Evolutionary conservation across 1,284 basidiomycete species (phyloP), one percentile per base, ranked within the genome.

Genomic region (Thecaphora thlaspeos): DNA sequence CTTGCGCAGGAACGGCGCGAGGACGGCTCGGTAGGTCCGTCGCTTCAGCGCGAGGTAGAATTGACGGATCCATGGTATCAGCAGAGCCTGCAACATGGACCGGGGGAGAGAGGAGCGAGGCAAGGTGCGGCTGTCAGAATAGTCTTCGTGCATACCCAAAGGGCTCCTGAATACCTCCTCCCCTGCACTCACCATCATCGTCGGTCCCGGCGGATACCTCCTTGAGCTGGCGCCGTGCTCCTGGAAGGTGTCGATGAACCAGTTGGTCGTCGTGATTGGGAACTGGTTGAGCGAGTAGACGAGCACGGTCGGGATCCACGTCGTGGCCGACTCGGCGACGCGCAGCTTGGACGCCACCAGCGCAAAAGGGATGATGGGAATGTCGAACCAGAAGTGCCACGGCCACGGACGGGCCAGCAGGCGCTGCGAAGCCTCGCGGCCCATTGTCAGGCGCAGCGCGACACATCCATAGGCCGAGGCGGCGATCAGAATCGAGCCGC

Each of bases 291-390:
- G 43, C 14, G 65, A 70, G 14, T 69, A 53, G 14, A 63, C 65
- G 2, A 72, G 57, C 28, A 73, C 30, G 4, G 70, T 68, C 2
- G 72, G 72, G 1, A 71, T 46, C 70, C 71, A 75, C 0, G 63
- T 69, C 43, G 68, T 55, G 40, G 70, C 55, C 21, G 55, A 59
- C 22, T 71, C 69, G n/a, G 75, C 58, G 38, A 73, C 39, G 19
- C 63, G 62, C 32, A 75, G 48, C 39, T 62, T 51, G 18, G 64
- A 58, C 9, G 66, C 63, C 15, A 75, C 55, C 5, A 76, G 59
- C n/a, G 65, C 65, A 22, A 76, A 66, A 1, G 74, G 74, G 22
- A 76, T 71, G 40, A 75, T 43, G 21, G 74, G 74, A 21, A 76
- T 68, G 30, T 76, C 71, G 42, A 76, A 24, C 67, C 71, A 76